A percentile compares a stretch with the other conserved stretches of the same genome.
These are phyloP conservation scores for Pyrenophora tritici-repentis DNA, from an alignment of 2,329 filamentous ascomycete genomes.

Conservation along the genomic window DNA sequence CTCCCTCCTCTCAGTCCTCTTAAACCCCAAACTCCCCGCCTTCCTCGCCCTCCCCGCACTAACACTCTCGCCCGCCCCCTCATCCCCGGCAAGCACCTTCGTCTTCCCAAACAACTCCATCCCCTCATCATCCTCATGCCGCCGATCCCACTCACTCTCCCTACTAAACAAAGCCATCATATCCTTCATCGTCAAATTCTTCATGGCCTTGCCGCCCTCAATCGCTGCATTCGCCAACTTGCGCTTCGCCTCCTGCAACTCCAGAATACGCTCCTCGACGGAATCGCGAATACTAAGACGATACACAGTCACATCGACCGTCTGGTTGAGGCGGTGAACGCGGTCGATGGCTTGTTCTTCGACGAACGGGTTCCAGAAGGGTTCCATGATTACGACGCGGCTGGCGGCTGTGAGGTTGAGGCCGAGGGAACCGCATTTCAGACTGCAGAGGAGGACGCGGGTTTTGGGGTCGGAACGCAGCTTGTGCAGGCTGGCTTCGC, in stretches of 20 bases:
- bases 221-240: constrained; percentile 90
- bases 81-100: constrained; percentile 27
- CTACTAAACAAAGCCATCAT: constrained; percentile 87
- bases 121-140: constrained; percentile 48
- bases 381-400: constrained; percentile 91
- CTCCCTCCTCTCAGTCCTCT: constrained; percentile 18
- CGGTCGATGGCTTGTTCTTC: constrained; percentile 99
- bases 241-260: constrained; percentile 90
- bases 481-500: constrained; percentile 80
- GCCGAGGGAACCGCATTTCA: constrained; percentile 91
- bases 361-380: constrained; percentile 99
- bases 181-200: constrained; percentile 90
- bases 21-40: constrained; percentile 37
- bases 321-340: constrained; percentile 97
- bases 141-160: constrained; percentile 61
- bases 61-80: constrained; percentile 18
- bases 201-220: constrained; percentile 76
- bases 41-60: constrained; percentile 26
- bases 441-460: constrained; percentile 84
- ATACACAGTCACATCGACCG: constrained; percentile 91
- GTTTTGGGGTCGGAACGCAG: constrained; percentile 76
- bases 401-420: constrained; percentile 94
- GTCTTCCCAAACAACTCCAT: constrained; percentile 43
- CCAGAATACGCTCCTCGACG: constrained; percentile 94
- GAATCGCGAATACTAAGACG: constrained; percentile 85